Evolutionary conservation across 495 filamentous ascomycete genomes (phyloP), one percentile per base, ranked within the genome.

Genomic region (Xanthoparmelia taractica): DNA sequence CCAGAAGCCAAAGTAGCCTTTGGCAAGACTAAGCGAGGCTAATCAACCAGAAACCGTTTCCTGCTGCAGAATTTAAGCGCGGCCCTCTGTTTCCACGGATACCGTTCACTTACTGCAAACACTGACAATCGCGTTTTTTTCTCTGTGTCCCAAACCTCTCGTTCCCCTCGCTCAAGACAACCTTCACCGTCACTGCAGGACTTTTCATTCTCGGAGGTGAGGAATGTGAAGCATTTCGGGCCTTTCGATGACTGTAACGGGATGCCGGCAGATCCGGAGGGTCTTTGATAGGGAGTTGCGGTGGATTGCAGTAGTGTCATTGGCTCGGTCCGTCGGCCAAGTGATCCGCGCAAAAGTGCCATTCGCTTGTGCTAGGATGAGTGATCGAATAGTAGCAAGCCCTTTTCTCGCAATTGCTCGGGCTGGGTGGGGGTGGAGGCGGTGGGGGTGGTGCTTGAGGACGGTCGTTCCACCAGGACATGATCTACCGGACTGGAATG

Each of bases 361-460:
- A 25, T 29, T 50, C 18, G 15, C 43, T 11, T 15, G 43, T 37
- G 38, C n/a, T 27, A n/a, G 48, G 20, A n/a, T 15, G 50, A 31
- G 29, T 20, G 17, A 10, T 54, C 18, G 50, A 17, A 23, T 20
- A 2, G 27, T 40, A 0, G 0, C 33, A 25, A 25, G 37, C 38
- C 25, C 23, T 12, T 57, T 34, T 20, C 13, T 15, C 31, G 17
- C 25, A 27, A 38, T 48, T 61, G 6, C 34, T n/a, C 15, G 65
- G 60, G 60, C 65, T 67, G n/a, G 65, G 65, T 47, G 65, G 65
- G 38, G 65, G 65, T 17, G 60, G 33, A 29, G 63, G 63, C 33
- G 65, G 65, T 27, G 61, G 27, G 37, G 43, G 61, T 41, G 65
- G 65, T 56, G 45, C 17, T 25, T 59, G 23, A 31, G 65, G 65